Evolutionary conservation across 1,139 yeast genomes (phyloP).

Genomic region (Saccharomycopsis hybrid): DNA sequence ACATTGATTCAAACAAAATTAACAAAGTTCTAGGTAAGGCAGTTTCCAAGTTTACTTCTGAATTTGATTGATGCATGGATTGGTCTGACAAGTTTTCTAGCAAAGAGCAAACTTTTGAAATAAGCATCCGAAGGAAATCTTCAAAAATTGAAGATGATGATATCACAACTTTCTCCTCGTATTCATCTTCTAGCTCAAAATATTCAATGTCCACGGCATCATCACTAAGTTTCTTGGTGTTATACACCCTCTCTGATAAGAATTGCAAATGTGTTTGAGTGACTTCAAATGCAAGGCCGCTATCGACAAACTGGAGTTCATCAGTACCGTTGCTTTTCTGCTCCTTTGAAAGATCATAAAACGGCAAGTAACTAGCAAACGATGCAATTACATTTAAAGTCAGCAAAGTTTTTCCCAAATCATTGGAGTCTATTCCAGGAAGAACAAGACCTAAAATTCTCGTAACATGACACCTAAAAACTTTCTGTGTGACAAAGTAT

Average conservation of each 20-base stretch:
- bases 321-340: conserved; percentile 28
- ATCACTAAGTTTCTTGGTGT: conserved; percentile 9
- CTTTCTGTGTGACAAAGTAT: conserved; percentile 56
- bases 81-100: conserved; percentile 76
- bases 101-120: conserved; percentile 55
- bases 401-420: conserved; percentile 63
- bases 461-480: conserved; percentile 73
- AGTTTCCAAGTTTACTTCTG: conserved; percentile 33
- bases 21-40: conserved; percentile 55
- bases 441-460: conserved; percentile 63
- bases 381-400: conserved; percentile 69
- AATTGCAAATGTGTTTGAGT: conserved; percentile 55
- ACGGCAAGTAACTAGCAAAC: conserved; percentile 68
- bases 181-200: conserved; percentile 17
- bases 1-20: conserved; percentile 63
- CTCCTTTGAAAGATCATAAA: conserved; percentile 42
- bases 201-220: too few relatives aligned
- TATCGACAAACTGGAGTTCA: conserved; percentile 33
- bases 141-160: conserved; percentile 74
- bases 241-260: conserved; percentile 34
- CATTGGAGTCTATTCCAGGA: conserved; percentile 88
- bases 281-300: conserved; percentile 63
- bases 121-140: conserved; percentile 50
- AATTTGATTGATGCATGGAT: conserved; percentile 40
- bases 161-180: conserved; percentile 50